Evolutionary conservation across 305 asterid species (phyloP).

Genomic region (Solanum hybrid): DNA sequence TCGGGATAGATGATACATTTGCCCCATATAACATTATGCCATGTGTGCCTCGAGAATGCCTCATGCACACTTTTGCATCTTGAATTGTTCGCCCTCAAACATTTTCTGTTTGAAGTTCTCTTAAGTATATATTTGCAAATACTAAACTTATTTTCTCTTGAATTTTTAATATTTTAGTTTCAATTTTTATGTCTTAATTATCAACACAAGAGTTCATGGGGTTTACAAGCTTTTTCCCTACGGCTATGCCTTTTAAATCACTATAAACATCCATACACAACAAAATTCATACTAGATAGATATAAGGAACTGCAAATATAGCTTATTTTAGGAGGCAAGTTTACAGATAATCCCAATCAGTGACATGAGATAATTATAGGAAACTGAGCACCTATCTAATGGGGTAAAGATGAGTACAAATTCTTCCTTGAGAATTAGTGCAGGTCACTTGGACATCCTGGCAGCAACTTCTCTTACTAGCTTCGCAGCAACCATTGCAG

Average conservation of each 20-base stretch:
- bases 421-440: not conserved
- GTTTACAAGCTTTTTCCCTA: not conserved
- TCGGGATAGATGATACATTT: not conserved
- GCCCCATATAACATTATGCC: not conserved
- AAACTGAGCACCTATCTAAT: not conserved
- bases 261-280: not conserved
- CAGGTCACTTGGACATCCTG: conserved; percentile 73
- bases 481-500: conserved; percentile 99
- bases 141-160: not conserved
- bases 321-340: not conserved
- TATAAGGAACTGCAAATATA: not conserved
- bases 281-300: not conserved
- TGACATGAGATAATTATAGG: not conserved
- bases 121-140: not conserved
- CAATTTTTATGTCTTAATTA: not conserved
- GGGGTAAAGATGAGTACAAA: not conserved
- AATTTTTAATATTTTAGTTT: not conserved
- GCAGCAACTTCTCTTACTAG: conserved; percentile 85
- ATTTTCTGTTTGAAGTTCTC: not conserved
- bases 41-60: not conserved
- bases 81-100: not conserved
- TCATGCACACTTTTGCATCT: not conserved
- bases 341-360: not conserved
- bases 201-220: not conserved
- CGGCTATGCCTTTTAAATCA: not conserved